Evolutionary conservation across 257 asterid genomes (phyloP).

Genomic region (Perilla frutescens): DNA sequence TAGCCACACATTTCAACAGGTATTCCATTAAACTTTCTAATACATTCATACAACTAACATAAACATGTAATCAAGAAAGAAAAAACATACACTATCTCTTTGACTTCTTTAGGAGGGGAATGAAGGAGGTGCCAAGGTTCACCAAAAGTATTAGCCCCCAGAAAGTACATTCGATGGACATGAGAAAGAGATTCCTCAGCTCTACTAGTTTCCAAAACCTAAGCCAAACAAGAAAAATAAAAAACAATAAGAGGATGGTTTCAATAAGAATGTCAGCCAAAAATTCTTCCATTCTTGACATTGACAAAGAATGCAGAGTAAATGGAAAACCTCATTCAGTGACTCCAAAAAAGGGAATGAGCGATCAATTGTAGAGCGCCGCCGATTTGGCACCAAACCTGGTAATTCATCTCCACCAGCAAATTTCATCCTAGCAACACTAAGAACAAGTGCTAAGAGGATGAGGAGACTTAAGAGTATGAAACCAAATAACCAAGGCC

Average conservation of each 20-base stretch:
- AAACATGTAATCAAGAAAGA: slow-evolving; percentile 22
- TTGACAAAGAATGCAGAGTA: slow-evolving; percentile 20
- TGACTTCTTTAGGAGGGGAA: slow-evolving; percentile 89
- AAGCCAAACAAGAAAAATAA: slow-evolving; percentile 21
- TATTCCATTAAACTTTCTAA: slow-evolving; percentile 4
- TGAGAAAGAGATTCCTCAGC: slow-evolving; percentile 82
- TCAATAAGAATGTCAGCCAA: slow-evolving; percentile 16
- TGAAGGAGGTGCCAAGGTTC: slow-evolving; percentile 93
- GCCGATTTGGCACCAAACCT: slow-evolving; percentile 66
- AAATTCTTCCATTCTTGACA: slow-evolving; percentile 27
- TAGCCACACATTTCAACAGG: slow-evolving; percentile 12
- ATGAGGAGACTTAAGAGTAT: slow-evolving; percentile 72
- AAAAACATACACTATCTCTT: slow-evolving; percentile 78
- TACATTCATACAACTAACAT: slow-evolving; percentile 20
- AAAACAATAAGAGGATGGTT: slow-evolving; percentile 15
- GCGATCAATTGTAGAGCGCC: slow-evolving; percentile 79
- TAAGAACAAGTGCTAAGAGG: slow-evolving; percentile 80
- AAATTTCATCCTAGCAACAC: slow-evolving; percentile 90
- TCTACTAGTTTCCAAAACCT: slow-evolving; percentile 92
- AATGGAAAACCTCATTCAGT: slow-evolving; percentile 73
- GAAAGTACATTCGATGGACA: slow-evolving; percentile 85
- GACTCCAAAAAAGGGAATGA: slow-evolving; percentile 91
- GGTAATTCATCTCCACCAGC: slow-evolving; percentile 75
- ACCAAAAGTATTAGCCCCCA: slow-evolving; percentile 81
- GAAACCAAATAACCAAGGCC: slow-evolving; percentile 89